Evolutionary conservation across 768 basidiomycete genomes (phyloP).

Genomic region (Boletus pseudo-olivaceus): DNA sequence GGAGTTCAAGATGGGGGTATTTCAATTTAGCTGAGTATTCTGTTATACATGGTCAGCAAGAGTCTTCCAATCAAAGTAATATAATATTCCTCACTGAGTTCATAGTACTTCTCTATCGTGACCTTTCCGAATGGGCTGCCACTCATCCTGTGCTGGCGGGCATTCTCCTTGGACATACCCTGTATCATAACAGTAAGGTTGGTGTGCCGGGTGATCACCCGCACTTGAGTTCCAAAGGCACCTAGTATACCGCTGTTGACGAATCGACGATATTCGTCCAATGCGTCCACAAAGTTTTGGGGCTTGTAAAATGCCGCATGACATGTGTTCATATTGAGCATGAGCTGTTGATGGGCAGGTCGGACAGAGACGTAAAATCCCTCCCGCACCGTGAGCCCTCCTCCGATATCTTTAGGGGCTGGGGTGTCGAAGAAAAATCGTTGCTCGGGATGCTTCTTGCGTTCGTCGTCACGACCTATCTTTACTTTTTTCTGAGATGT

Average conservation of each 20-base stretch:
- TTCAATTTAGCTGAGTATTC: constrained; percentile 37
- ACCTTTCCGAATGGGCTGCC: constrained; percentile 33
- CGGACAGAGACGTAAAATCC: constrained; percentile 43
- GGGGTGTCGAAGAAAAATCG: constrained; percentile 40
- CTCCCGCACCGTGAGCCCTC: constrained; percentile 56
- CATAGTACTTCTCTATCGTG: constrained; percentile 46
- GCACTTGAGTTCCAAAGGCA: constrained; percentile 60
- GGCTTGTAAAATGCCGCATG: constrained; percentile 45
- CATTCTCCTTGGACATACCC: constrained; percentile 37
- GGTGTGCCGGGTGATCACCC: constrained; percentile 59
- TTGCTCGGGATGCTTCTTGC: constrained; percentile 28
- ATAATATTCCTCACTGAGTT: constrained; percentile 31
- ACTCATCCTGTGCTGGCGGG: constrained; percentile 41
- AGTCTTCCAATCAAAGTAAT: neutral
- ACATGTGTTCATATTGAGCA: constrained; percentile 51
- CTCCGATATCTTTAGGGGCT: constrained; percentile 36
- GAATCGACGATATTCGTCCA: constrained; percentile 39
- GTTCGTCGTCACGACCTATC: constrained; percentile 43
- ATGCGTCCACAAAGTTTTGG: constrained; percentile 39
- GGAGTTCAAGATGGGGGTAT: constrained; percentile 37
- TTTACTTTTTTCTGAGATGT: constrained; percentile 40
- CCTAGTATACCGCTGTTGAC: constrained; percentile 47
- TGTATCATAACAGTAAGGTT: constrained; percentile 70
- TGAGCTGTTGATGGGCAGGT: constrained; percentile 43
- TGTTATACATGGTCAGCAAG: constrained; percentile 15